phyloP scores from a whole-genome alignment of 2,329 filamentous ascomycete species.

The Beauveria caledonica region DNA sequence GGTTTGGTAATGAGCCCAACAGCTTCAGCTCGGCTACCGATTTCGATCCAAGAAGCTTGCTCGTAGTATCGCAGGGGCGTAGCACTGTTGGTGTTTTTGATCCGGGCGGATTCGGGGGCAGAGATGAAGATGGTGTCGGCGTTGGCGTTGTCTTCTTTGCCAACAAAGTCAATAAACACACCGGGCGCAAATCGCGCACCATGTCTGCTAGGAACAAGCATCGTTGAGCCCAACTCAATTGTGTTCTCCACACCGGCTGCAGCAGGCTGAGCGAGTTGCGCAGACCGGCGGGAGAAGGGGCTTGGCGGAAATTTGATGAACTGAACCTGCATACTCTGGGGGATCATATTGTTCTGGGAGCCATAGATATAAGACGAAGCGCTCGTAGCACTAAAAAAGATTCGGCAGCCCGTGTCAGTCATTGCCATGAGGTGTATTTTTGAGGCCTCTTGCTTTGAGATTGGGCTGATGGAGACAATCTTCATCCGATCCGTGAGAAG shows the following conservation, averaged over 20 bases:
- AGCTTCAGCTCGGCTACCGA: conserved; percentile 67
- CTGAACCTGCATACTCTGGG: conserved; percentile 95
- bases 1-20: conserved; percentile 68
- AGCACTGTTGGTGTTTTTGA: conserved; percentile 51
- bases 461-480: conserved; percentile 80
- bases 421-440: conserved; percentile 85
- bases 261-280: conserved; percentile 18
- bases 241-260: conserved; percentile 26
- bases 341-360: conserved; percentile 54
- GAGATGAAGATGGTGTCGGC: conserved; percentile 72
- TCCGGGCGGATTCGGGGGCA: conserved; percentile 79
- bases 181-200: conserved; percentile 70
- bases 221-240: conserved; percentile 40
- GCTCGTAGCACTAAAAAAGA: conserved; percentile 86
- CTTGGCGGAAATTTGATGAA: conserved; percentile 88
- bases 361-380: conserved; percentile 59
- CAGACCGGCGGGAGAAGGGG: conserved; percentile 21
- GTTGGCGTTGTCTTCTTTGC: conserved; percentile 49
- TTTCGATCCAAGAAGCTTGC: conserved; percentile 63
- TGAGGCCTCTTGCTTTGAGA: conserved; percentile 68
- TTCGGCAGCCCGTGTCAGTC: conserved; percentile 80
- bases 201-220: conserved; percentile 40
- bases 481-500: conserved; percentile 61
- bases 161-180: conserved; percentile 81
- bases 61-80: conserved; percentile 61